Base-by-base conservation (phyloP, 352 stramenopile genomes). In the Pythium coloratum region DNA sequence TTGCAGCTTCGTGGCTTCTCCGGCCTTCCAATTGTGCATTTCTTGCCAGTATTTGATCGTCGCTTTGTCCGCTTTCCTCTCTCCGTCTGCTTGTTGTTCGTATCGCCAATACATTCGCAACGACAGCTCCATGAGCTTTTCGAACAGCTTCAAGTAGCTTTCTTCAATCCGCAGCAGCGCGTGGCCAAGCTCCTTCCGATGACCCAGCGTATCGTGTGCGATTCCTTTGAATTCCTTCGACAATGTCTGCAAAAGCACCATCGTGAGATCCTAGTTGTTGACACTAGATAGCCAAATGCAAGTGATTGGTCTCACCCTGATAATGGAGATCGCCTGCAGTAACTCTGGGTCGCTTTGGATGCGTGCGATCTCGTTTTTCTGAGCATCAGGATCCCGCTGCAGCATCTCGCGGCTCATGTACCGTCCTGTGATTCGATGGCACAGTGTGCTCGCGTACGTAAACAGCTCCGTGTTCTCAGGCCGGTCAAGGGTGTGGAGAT, bases 91-190 rank as follows among this genome's bases (percentile, higher is more conserved):
- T 9, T 82, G 74, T 12, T 84, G 71, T 18, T 89, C 81, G 53
- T 91, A 92, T 10, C 77, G 78, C 81, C 83, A 91, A 55, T 91
- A 92, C 65, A 92, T 75, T 0, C 81, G 72, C 54, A 92, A 20
- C 3, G 84, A 88, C 40, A 89, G 73, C 65, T 90, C 84, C n/a
- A 91, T 56, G 34, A 92, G 67, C 64, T 88, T 89, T 47, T 92
- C 84, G 72, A 91, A 92, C 1, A 91, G 71, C 49, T 86, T 87
- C 44, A 92, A 62, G 55, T 92, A 92, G 55, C 69, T 89, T 54
- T 88, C 81, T 70, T 92, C 82, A 32, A 92, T 88, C 4, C 81
- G 83, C 46, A 92, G 80, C 10, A 92, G 66, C 14, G 78, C 64
- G 46, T 89, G 82, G 0, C 84, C 84, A 1, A 92, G 67, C 46